Percentiles rank a stretch among this genome's conserved stretches.
phyloP scores from a whole-genome alignment of 768 basidiomycete genomes.

The Amanita muscaria region DNA sequence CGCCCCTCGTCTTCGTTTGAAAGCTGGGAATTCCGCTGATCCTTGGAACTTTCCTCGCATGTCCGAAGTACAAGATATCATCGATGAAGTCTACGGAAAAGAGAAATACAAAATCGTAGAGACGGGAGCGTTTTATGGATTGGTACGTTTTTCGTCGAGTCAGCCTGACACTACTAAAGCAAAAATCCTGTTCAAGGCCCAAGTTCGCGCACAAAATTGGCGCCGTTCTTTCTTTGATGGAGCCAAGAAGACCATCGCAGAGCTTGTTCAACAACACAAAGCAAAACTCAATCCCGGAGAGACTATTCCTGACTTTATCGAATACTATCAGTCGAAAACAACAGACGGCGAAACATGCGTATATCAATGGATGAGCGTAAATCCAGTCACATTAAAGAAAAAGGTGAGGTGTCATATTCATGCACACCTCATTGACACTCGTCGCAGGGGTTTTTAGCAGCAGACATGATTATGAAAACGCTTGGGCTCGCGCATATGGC shows the following conservation, averaged over 20 bases:
- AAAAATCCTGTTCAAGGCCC: too few relatives aligned
- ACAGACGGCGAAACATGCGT: too few relatives aligned
- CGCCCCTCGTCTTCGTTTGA: neutral
- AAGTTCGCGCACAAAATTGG: too few relatives aligned
- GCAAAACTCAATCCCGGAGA: too few relatives aligned
- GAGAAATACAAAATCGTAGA: neutral
- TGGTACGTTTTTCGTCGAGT: neutral
- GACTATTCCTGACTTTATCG: too few relatives aligned
- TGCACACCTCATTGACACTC: neutral
- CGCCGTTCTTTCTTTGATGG: too few relatives aligned
- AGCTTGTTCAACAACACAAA: too few relatives aligned
- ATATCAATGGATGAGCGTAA: neutral
- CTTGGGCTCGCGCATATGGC: too few relatives aligned
- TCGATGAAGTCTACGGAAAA: neutral
- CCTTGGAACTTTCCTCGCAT: neutral
- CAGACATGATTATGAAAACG: neutral
- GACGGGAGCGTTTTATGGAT: neutral
- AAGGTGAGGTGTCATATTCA: neutral
- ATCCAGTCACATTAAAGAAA: neutral
- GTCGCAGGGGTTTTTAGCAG: neutral
- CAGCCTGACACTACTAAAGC: neutral
- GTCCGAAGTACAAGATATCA: neutral
- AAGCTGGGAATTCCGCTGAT: neutral
- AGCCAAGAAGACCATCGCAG: too few relatives aligned
- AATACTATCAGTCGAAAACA: too few relatives aligned